These are phyloP conservation scores for Stephanodiscus minutulus DNA, from an alignment of 108 stramenopile species.

Conservation along the genomic window DNA sequence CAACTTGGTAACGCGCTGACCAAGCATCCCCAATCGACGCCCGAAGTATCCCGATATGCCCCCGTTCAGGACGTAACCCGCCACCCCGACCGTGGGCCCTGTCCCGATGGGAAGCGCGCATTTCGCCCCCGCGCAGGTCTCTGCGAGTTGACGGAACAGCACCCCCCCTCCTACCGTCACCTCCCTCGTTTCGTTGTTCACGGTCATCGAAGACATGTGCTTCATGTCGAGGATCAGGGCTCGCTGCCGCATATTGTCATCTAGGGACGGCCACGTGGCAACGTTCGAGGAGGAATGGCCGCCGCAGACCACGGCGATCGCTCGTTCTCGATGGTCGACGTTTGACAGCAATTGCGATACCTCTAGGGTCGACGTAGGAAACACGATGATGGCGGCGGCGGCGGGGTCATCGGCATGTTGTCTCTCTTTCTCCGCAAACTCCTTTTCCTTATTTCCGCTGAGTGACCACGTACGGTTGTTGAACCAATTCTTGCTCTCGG, in stretches of 20 bases:
- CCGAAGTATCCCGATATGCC: constrained; percentile 34
- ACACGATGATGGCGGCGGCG: constrained; percentile 6
- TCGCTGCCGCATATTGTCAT: background rate
- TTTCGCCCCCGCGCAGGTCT: constrained; percentile 4
- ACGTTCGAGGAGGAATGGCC: constrained; percentile 34
- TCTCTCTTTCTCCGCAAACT: background rate
- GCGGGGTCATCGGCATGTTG: background rate
- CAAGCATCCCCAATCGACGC: constrained; percentile 27
- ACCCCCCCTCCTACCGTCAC: constrained; percentile 28
- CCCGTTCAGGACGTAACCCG: constrained; percentile 20
- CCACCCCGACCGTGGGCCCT: constrained; percentile 21
- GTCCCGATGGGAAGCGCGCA: constrained; percentile 31
- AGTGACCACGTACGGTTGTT: constrained; percentile 20
- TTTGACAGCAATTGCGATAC: constrained; percentile 3
- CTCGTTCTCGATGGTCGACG: constrained; percentile 10
- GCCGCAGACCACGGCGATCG: constrained; percentile 29
- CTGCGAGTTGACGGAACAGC: constrained; percentile 25
- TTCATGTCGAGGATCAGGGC: constrained; percentile 29
- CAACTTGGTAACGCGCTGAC: constrained; percentile 18
- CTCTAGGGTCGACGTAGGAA: constrained; percentile 20
- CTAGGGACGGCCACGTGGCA: constrained; percentile 11
- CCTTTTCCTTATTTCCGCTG: constrained; percentile 26
- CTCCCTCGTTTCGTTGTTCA: constrained; percentile 11
- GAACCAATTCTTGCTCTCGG: constrained; percentile 9
- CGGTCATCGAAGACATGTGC: constrained; percentile 15